Conservation (phyloP, 495 filamentous ascomycete genomes). For the Neurospora africana region DNA sequence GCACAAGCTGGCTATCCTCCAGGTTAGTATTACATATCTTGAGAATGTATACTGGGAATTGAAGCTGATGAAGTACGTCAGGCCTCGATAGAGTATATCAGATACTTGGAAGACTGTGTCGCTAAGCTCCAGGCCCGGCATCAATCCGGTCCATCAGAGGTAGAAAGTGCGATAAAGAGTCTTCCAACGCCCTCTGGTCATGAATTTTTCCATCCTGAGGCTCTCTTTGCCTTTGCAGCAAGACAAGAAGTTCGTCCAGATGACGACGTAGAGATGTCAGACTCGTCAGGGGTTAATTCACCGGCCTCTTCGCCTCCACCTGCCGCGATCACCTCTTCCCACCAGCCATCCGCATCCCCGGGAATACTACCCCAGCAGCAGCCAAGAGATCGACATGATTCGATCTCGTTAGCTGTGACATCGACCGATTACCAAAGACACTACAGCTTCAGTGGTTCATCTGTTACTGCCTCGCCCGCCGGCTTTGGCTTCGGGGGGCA, state of each 20-base stretch:
- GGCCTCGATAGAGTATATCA: slow-evolving; percentile 95
- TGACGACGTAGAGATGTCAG: slow-evolving; percentile 40
- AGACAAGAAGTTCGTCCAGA: not conserved
- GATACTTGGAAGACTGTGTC: slow-evolving; percentile 87
- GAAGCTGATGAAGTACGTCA: slow-evolving; percentile 21
- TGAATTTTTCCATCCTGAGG: slow-evolving; percentile 19
- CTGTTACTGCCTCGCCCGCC: slow-evolving; percentile 34
- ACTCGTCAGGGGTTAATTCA: slow-evolving; percentile 25
- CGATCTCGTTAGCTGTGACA: slow-evolving; percentile 34
- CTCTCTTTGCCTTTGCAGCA: not conserved
- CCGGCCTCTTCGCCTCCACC: slow-evolving; percentile 21
- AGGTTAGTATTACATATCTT: slow-evolving; percentile 44
- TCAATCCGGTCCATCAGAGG: slow-evolving; percentile 7
- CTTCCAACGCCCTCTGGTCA: slow-evolving; percentile 14
- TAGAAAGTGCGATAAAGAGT: slow-evolving; percentile 9
- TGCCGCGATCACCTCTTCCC: slow-evolving; percentile 10
- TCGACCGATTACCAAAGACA: slow-evolving; percentile 24
- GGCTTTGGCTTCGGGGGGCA: slow-evolving; percentile 30
- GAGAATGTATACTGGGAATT: not conserved
- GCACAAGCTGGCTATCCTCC: slow-evolving; percentile 95
- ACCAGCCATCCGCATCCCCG: slow-evolving; percentile 39
- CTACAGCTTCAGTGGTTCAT: slow-evolving; percentile 33
- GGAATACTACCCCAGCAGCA: slow-evolving; percentile 32
- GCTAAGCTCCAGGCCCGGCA: slow-evolving; percentile 61
- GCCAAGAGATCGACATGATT: slow-evolving; percentile 29